These are phyloP conservation scores for Epicoccum nigrum DNA, from an alignment of 2,329 filamentous ascomycete genomes.

Conservation along the genomic window DNA sequence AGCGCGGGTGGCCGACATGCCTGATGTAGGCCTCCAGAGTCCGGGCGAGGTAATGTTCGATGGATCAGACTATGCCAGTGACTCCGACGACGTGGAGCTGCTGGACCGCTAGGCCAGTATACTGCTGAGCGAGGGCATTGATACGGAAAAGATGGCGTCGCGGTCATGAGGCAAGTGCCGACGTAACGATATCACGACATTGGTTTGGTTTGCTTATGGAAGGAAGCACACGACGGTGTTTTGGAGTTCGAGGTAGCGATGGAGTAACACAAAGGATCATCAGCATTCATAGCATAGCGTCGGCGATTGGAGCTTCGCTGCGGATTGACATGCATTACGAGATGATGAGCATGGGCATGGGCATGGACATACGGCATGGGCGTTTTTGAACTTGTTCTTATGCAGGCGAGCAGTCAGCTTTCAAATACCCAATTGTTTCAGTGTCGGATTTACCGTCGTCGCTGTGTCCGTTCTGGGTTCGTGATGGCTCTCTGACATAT, in stretches of 20 bases:
- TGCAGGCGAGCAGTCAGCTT: too few relatives aligned
- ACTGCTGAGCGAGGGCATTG: background rate
- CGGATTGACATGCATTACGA: too few relatives aligned
- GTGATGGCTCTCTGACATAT: too few relatives aligned
- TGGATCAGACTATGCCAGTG: conserved; percentile 47
- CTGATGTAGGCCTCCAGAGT: conserved; percentile 38
- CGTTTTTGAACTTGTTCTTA: too few relatives aligned
- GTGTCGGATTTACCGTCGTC: too few relatives aligned
- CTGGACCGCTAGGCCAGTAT: conserved; percentile 18
- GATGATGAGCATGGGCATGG: too few relatives aligned
- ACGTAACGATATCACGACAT: background rate
- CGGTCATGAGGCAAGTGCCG: background rate
- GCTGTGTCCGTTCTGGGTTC: too few relatives aligned
- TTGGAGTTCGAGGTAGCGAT: background rate
- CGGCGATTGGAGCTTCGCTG: conserved; percentile 2
- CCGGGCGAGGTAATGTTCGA: conserved; percentile 41
- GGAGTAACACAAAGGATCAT: background rate
- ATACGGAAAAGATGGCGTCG: background rate
- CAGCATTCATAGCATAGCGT: conserved; percentile 20
- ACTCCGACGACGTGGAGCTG: conserved; percentile 42
- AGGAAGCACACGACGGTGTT: background rate
- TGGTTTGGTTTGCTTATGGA: background rate
- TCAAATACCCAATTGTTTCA: too few relatives aligned
- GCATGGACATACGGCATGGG: too few relatives aligned
- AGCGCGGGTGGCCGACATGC: conserved; percentile 30